Evolutionary conservation across 164 flowering plant genomes (phyloP).

Genomic region (Tetracentron sinense): DNA sequence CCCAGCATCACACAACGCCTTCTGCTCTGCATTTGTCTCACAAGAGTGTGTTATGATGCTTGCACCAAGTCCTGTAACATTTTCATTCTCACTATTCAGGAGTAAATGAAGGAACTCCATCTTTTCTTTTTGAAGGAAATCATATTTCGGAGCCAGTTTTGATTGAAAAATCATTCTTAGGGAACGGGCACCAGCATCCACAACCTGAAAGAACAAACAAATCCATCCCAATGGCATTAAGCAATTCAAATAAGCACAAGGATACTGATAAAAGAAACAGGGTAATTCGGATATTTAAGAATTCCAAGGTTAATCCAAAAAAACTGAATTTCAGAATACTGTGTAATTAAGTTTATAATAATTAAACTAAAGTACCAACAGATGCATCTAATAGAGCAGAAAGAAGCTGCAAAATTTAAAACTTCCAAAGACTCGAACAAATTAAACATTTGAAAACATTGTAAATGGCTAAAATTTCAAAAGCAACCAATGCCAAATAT

Average conservation of each 20-base stretch:
- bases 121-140: conserved; percentile 50
- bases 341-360: neutral
- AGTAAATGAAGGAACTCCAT: conserved; percentile 65
- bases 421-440: neutral
- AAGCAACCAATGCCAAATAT: too few species aligned
- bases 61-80: conserved; percentile 81
- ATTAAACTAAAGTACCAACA: neutral
- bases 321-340: neutral
- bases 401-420: neutral
- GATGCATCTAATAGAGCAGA: neutral
- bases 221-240: conserved; percentile 1
- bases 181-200: conserved; percentile 91
- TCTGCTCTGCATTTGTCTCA: conserved; percentile 65
- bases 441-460: neutral
- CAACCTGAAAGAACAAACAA: conserved; percentile 58
- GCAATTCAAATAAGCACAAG: neutral
- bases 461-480: too few species aligned
- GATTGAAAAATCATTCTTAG: conserved; percentile 89
- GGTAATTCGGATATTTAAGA: neutral
- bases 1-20: conserved; percentile 63
- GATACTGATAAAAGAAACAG: neutral
- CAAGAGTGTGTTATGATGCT: conserved; percentile 87
- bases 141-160: conserved; percentile 79
- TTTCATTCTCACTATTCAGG: conserved; percentile 72
- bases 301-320: neutral